Evolutionary conservation across 2,329 filamentous ascomycete genomes (phyloP).

Genomic region (Cryphonectria radicalis): DNA sequence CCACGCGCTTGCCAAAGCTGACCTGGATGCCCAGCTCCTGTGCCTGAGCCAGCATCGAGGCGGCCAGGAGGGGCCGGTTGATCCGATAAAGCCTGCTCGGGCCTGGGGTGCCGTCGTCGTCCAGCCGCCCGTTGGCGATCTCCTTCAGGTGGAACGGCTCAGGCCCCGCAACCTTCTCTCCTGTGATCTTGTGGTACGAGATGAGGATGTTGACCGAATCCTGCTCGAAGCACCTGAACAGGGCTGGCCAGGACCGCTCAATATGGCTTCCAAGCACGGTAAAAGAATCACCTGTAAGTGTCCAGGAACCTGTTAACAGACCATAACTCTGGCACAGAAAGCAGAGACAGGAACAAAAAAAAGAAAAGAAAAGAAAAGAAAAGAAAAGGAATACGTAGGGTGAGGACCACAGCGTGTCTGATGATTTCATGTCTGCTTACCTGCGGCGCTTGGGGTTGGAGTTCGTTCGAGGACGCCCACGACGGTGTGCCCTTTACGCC

Average conservation of each 20-base stretch:
- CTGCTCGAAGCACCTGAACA: conserved; percentile 13
- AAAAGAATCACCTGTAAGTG: conserved; percentile 33
- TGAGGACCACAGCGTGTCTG: too few species aligned
- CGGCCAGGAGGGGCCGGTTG: conserved; percentile 31
- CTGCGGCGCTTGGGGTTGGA: conserved; percentile 18
- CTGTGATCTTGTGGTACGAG: conserved; percentile 33
- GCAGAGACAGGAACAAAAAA: too few species aligned
- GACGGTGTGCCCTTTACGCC: conserved; percentile 30
- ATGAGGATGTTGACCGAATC: conserved; percentile 29
- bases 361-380: too few species aligned
- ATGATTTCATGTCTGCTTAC: not conserved
- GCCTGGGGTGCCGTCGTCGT: conserved; percentile 15
- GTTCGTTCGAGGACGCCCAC: conserved; percentile 20
- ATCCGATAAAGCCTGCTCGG: conserved; percentile 1
- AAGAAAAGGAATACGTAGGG: not conserved
- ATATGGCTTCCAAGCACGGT: conserved; percentile 29
- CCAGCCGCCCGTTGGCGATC: not conserved
- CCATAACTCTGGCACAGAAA: too few species aligned
- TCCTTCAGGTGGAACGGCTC: conserved; percentile 28
- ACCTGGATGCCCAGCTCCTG: conserved; percentile 31
- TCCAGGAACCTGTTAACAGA: not conserved
- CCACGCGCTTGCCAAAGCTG: conserved; percentile 30
- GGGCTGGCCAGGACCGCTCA: conserved; percentile 30
- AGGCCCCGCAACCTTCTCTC: conserved; percentile 31
- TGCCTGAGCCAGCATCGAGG: conserved; percentile 31